Conservation (phyloP, 2,329 filamentous ascomycete genomes). For the Pseudocercospora pini-densiflorae region DNA sequence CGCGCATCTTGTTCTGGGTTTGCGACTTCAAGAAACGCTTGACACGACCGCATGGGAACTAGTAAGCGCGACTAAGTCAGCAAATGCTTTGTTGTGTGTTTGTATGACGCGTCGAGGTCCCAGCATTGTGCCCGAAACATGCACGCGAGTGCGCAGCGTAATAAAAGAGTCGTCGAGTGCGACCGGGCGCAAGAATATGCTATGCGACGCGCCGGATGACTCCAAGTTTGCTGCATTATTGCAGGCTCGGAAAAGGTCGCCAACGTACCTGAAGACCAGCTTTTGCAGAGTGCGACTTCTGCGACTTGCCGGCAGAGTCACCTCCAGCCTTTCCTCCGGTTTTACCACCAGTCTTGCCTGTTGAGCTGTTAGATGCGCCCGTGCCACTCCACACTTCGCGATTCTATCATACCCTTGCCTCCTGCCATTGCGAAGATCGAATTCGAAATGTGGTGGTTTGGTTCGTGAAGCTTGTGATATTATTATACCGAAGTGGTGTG, state of each 20-base stretch:
- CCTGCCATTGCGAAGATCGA: conserved; percentile 64
- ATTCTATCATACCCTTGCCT: conserved; percentile 83
- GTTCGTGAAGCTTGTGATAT: conserved; percentile 15
- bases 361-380: conserved; percentile 37
- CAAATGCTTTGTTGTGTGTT: conserved; percentile 11
- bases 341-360: conserved; percentile 76
- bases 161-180: conserved; percentile 7
- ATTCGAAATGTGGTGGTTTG: not conserved
- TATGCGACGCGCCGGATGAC: conserved; percentile 35
- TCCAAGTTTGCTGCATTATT: conserved; percentile 21
- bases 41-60: conserved; percentile 99
- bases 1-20: conserved; percentile 99
- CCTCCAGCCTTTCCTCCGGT: conserved; percentile 77
- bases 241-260: not conserved
- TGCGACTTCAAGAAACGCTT: conserved; percentile 99
- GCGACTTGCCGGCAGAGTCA: conserved; percentile 79
- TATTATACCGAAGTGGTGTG: conserved; percentile 7
- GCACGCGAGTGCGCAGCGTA: conserved; percentile 8
- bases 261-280: conserved; percentile 87
- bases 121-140: not conserved
- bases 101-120: conserved; percentile 14
- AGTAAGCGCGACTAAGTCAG: conserved; percentile 41
- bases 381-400: conserved; percentile 23
- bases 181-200: conserved; percentile 26
- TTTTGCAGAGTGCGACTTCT: conserved; percentile 92